A percentile compares a stretch with the other conserved stretches of the same genome.
phyloP scores from a whole-genome alignment of 2,329 filamentous ascomycete species.

The Phyllosticta citribraziliensis region DNA sequence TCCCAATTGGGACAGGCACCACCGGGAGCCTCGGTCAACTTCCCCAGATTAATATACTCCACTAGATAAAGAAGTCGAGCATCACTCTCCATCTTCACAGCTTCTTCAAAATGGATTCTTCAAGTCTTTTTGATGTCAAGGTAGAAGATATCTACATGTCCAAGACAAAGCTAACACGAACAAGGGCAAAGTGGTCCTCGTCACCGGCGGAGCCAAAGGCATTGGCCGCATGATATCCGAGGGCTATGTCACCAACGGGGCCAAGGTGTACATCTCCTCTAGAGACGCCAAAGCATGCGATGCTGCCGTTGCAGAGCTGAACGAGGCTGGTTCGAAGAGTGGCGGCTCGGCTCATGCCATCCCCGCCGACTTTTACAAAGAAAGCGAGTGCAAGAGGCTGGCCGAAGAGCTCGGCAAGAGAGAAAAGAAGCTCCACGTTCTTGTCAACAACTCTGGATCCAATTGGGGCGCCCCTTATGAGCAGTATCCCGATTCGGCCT shows the following conservation, averaged over 20 bases:
- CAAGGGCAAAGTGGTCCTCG: slow-evolving; percentile 35
- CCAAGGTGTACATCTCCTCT: slow-evolving; percentile 60
- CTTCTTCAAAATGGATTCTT: slow-evolving; percentile 24
- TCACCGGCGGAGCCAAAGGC: slow-evolving; percentile 44
- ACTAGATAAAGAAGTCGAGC: neutral
- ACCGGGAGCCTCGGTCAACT: neutral
- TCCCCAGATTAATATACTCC: slow-evolving; percentile 5
- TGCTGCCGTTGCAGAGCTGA: slow-evolving; percentile 49
- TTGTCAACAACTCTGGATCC: slow-evolving; percentile 57
- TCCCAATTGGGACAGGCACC: neutral
- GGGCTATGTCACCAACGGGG: slow-evolving; percentile 55
- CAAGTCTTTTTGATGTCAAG: slow-evolving; percentile 28
- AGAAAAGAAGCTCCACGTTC: slow-evolving; percentile 48
- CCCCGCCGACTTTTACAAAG: slow-evolving; percentile 52
- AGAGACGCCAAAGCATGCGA: slow-evolving; percentile 52
- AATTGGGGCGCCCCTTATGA: slow-evolving; percentile 55
- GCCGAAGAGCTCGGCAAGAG: slow-evolving; percentile 46
- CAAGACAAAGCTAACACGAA: neutral
- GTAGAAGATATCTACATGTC: slow-evolving; percentile 11
- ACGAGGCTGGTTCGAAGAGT: slow-evolving; percentile 37
- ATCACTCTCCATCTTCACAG: neutral
- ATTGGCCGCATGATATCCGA: slow-evolving; percentile 60
- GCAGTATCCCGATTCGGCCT: slow-evolving; percentile 42
- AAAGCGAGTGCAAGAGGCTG: slow-evolving; percentile 48
- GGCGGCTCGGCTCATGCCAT: slow-evolving; percentile 49